A percentile compares a stretch with the other conserved stretches of the same genome.
Evolutionary conservation across 371 early-diverging fungal genomes (phyloP).

Genomic region (Rhizopus sp.): DNA sequence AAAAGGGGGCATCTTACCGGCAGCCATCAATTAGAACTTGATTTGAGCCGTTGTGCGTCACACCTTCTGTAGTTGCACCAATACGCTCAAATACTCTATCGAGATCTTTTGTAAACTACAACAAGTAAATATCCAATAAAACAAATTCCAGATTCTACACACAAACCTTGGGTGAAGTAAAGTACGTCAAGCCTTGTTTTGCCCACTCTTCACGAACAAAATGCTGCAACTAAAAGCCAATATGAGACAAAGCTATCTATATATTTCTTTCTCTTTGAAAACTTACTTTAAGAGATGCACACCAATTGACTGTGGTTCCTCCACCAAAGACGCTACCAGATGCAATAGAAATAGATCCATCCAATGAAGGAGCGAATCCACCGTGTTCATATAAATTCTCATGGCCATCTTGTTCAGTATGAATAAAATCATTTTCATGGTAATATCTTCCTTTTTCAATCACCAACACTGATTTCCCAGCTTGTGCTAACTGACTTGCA

Average conservation of each 20-base stretch:
- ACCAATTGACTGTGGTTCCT: conserved; percentile 66
- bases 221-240: conserved; percentile 48
- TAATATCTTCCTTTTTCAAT: conserved; percentile 68
- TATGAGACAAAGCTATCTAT: background rate
- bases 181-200: conserved; percentile 58
- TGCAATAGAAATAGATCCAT: conserved; percentile 49
- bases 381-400: conserved; percentile 49
- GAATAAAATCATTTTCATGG: conserved; percentile 51
- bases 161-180: conserved; percentile 41
- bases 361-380: conserved; percentile 28
- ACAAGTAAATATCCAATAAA: background rate
- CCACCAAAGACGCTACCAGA: conserved; percentile 61
- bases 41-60: conserved; percentile 68
- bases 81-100: conserved; percentile 60
- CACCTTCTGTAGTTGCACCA: conserved; percentile 54
- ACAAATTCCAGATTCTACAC: background rate
- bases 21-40: conserved; percentile 66
- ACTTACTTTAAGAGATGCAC: conserved; percentile 59
- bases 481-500: conserved; percentile 64
- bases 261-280: background rate
- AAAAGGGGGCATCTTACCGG: conserved; percentile 29
- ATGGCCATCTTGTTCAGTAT: conserved; percentile 44
- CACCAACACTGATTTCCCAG: conserved; percentile 67
- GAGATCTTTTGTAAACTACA: conserved; percentile 41
- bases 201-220: conserved; percentile 78